These are phyloP conservation scores for Tolypocladium amazonense DNA, from an alignment of 2,329 filamentous ascomycete species.

Conservation along the genomic window DNA sequence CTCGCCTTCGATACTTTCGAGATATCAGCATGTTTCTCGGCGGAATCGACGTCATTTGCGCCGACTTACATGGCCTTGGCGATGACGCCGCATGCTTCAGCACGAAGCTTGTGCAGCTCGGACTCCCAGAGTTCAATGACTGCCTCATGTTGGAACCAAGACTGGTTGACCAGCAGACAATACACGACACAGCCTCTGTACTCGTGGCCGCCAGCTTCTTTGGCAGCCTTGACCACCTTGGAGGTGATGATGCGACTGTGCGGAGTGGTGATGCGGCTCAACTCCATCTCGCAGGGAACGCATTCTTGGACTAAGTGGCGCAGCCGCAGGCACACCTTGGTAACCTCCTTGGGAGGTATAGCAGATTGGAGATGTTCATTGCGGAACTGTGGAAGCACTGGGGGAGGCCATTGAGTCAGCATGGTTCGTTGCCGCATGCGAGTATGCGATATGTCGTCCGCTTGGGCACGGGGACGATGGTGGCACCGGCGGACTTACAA, in stretches of 20 bases:
- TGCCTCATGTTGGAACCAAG: slow-evolving; percentile 72
- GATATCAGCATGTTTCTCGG: neutral
- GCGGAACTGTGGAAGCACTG: slow-evolving; percentile 57
- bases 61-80: slow-evolving; percentile 59
- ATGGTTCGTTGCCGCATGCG: neutral
- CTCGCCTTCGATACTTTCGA: slow-evolving; percentile 66
- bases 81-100: slow-evolving; percentile 79
- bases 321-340: slow-evolving; percentile 77
- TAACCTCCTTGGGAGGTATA: slow-evolving; percentile 69
- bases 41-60: neutral
- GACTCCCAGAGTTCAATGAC: slow-evolving; percentile 83
- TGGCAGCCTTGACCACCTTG: slow-evolving; percentile 70
- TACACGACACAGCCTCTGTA: slow-evolving; percentile 74
- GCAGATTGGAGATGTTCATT: slow-evolving; percentile 51
- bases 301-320: slow-evolving; percentile 86
- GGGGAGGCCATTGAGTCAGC: neutral
- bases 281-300: slow-evolving; percentile 81
- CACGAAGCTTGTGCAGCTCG: slow-evolving; percentile 68
- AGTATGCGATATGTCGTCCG: too few species aligned
- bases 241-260: slow-evolving; percentile 80
- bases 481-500: slow-evolving; percentile 21
- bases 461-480: neutral
- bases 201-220: slow-evolving; percentile 67
- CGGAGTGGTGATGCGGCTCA: slow-evolving; percentile 60
- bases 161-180: slow-evolving; percentile 61